Base-by-base conservation (phyloP, 208 protist species). In the Leishmania aethiopica region DNA sequence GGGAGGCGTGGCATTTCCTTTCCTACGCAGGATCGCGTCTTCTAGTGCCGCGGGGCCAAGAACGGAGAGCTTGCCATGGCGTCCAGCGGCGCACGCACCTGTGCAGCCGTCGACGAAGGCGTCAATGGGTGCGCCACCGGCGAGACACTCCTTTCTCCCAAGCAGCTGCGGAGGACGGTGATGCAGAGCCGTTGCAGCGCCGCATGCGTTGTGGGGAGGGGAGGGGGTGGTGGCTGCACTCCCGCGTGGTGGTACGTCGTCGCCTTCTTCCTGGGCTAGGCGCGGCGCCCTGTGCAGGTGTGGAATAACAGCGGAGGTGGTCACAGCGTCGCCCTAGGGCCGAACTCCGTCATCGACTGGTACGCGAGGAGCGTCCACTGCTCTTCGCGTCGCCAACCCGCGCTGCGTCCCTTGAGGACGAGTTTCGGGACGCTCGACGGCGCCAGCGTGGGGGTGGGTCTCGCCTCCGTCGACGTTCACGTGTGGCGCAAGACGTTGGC, bases 401-500 rank as follows among this genome's bases (percentile, higher is more conserved):
- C 62, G n/a, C 37, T 25, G 11, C 17, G 60, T 75, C 17, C 73
- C 60, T 77, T 19, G 70, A 75, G 11, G 75, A 47, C 32, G 42
- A 47, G 28, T 64, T 49, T 87, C 7, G 32, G 82, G 17, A 85
- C 86, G 83, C 78, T 84, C 25, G 84, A 87, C 57, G 85, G 79
- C 28, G 72, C 79, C 45, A 35, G 77, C 17, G 78, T 80, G 40
- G 49, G 42, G 40, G 42, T 35, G 47, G 85, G 86, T 5, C n/a
- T 91, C 59, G 62, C 57, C 53, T 74, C 74, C 42, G 57, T 92
- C 2, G 88, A 94, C 59, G 75, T 90, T 2, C 88, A 81, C 73
- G 86, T 86, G 10, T n/a, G 90, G 19, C 79, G 57, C 25, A 69
- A 86, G 59, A 66, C 91, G 79, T 49, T 90, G 72, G 70, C 90